Percentiles rank a stretch among this genome's conserved stretches.
Conservation (phyloP, 495 filamentous ascomycete genomes). For the Neurospora terricola region DNA sequence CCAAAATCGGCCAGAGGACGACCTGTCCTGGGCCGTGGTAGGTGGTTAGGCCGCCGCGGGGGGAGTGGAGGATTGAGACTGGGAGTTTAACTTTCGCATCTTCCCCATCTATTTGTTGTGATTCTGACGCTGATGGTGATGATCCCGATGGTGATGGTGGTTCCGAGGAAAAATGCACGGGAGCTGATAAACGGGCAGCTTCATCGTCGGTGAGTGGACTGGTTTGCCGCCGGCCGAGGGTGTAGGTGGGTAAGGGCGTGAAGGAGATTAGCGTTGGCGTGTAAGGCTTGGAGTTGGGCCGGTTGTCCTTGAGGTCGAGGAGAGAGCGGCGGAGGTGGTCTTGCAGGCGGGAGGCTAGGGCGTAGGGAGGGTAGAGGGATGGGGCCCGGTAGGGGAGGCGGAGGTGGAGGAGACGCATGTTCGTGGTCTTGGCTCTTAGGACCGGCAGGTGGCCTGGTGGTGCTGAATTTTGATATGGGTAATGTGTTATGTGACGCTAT, state of each 20-base stretch:
- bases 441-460: no score
- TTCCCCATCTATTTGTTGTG: neutral
- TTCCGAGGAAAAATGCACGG: slow-evolving; percentile 31
- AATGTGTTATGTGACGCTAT: neutral
- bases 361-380: slow-evolving; percentile 25
- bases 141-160: neutral
- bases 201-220: slow-evolving; percentile 43
- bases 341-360: slow-evolving; percentile 32
- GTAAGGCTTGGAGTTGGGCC: slow-evolving; percentile 4
- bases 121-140: neutral
- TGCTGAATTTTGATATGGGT: neutral
- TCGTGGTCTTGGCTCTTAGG: neutral
- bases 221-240: slow-evolving; percentile 75
- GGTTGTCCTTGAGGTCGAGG: slow-evolving; percentile 24
- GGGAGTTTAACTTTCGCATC: neutral
- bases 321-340: slow-evolving; percentile 24
- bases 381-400: slow-evolving; percentile 45
- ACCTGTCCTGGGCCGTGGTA: slow-evolving; percentile 94
- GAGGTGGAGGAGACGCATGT: slow-evolving; percentile 54
- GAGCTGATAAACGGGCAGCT: slow-evolving; percentile 24
- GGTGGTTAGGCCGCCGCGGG: slow-evolving; percentile 82
- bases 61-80: slow-evolving; percentile 47
- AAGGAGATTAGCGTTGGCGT: slow-evolving; percentile 72
- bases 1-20: slow-evolving; percentile 79
- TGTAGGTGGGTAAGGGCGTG: slow-evolving; percentile 77